These are phyloP conservation scores for Inosperma sp. DNA, from an alignment of 768 basidiomycete genomes.

Conservation along the genomic window DNA sequence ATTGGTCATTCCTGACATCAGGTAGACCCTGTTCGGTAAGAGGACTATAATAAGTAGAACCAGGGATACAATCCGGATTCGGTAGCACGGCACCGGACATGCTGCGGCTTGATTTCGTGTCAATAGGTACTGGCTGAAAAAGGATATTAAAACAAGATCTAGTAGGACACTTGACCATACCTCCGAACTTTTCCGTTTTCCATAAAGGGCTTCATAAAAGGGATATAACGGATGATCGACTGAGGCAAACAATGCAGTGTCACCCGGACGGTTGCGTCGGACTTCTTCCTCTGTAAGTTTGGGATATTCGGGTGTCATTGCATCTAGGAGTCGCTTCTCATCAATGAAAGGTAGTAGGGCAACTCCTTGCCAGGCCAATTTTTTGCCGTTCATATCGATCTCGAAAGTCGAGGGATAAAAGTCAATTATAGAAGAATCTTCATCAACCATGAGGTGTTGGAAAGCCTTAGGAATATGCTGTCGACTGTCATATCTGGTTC, in stretches of 20 bases:
- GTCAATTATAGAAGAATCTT: slow-evolving; percentile 89
- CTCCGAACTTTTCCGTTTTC: slow-evolving; percentile 77
- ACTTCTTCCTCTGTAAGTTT: slow-evolving; percentile 77
- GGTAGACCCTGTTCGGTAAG: slow-evolving; percentile 54
- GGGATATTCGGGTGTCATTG: slow-evolving; percentile 67
- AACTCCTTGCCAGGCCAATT: slow-evolving; percentile 99
- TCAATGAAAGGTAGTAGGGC: slow-evolving; percentile 96
- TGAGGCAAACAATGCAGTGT: slow-evolving; percentile 74
- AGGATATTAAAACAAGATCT: slow-evolving; percentile 9
- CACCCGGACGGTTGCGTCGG: slow-evolving; percentile 81
- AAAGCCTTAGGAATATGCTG: slow-evolving; percentile 84
- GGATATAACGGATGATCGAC: slow-evolving; percentile 85
- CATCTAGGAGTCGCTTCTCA: slow-evolving; percentile 71
- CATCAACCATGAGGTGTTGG: slow-evolving; percentile 82
- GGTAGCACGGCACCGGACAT: slow-evolving; percentile 76
- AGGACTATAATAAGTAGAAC: slow-evolving; percentile 83
- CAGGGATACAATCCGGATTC: slow-evolving; percentile 86
- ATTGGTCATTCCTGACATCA: slow-evolving; percentile 84
- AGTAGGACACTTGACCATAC: slow-evolving; percentile 38
- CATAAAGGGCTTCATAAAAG: slow-evolving; percentile 84
- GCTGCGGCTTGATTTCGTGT: slow-evolving; percentile 65
- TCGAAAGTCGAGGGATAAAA: slow-evolving; percentile 92
- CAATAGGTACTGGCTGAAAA: slow-evolving; percentile 67
- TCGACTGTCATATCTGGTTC: slow-evolving; percentile 51
- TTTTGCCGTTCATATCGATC: slow-evolving; percentile 99